These are phyloP conservation scores for Tricholoma sp. DNA, from an alignment of 768 basidiomycete genomes.

Conservation along the genomic window DNA sequence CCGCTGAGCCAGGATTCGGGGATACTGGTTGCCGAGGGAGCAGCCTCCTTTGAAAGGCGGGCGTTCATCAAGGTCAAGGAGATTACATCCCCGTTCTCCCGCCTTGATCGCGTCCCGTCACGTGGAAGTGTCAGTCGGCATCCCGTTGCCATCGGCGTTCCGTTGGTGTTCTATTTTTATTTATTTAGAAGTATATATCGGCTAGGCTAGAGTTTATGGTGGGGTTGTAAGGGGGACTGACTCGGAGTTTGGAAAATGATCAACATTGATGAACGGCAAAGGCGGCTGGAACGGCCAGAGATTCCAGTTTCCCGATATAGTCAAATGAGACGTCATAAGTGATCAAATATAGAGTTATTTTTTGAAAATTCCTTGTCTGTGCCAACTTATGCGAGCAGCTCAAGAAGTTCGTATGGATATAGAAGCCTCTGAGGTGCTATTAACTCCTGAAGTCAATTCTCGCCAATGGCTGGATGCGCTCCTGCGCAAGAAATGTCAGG, in stretches of 20 bases:
- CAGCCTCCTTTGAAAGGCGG: conserved; percentile 49
- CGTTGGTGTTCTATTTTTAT: no score
- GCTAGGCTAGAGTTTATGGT: background rate
- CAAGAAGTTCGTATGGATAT: background rate
- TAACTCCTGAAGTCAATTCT: background rate
- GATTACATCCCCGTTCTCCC: conserved; percentile 70
- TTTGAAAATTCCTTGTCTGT: no score
- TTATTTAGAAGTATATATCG: no score
- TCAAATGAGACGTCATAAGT: background rate
- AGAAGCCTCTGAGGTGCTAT: background rate
- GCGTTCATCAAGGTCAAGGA: conserved; percentile 63
- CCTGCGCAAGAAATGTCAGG: background rate
- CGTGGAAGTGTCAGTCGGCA: no score
- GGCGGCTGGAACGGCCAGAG: background rate
- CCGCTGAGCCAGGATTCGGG: conserved; percentile 99
- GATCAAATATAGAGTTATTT: background rate
- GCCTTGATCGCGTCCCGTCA: conserved; percentile 82
- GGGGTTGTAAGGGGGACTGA: background rate
- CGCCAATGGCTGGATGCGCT: background rate
- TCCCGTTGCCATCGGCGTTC: no score
- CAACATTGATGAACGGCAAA: no score
- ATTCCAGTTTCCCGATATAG: background rate
- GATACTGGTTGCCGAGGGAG: conserved; percentile 48
- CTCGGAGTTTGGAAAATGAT: background rate
- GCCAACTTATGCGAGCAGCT: background rate